Evolutionary conservation across 228 moss, liverwort and hornwort species (phyloP).

Genomic region (Sphagnum fallax): DNA sequence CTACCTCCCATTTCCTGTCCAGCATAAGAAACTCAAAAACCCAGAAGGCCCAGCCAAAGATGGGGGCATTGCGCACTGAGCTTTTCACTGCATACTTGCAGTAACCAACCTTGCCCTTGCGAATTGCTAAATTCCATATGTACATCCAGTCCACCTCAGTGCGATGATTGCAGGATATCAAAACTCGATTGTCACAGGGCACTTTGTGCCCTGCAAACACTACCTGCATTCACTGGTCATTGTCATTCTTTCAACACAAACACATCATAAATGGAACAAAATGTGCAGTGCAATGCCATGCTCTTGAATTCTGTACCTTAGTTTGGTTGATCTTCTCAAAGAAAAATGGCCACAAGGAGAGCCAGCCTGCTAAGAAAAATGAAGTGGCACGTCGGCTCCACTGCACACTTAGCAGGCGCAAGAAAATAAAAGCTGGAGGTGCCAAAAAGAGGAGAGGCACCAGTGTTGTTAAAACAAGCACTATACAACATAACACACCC

Average conservation of each 20-base stretch:
- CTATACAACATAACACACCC: conserved; percentile 63
- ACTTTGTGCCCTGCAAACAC: conserved; percentile 84
- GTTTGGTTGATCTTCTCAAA: conserved; percentile 91
- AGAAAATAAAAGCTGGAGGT: conserved; percentile 35
- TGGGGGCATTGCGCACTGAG: conserved; percentile 78
- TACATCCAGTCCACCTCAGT: conserved; percentile 99
- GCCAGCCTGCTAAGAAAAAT: conserved; percentile 69
- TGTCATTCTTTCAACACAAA: background rate
- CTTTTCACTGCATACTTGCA: conserved; percentile 94
- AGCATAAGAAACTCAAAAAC: conserved; percentile 84
- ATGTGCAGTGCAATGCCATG: background rate
- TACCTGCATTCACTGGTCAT: conserved; percentile 32
- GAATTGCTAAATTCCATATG: conserved; percentile 87
- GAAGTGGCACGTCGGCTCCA: conserved; percentile 41
- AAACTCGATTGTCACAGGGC: conserved; percentile 71
- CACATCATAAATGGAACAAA: background rate
- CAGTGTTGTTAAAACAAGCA: conserved; percentile 72
- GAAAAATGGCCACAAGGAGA: conserved; percentile 87
- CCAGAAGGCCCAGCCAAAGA: conserved; percentile 97
- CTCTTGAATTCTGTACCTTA: conserved; percentile 26
- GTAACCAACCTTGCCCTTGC: conserved; percentile 71
- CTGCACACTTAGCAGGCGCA: conserved; percentile 64
- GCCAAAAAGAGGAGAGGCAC: conserved; percentile 40
- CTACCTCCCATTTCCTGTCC: conserved; percentile 83
- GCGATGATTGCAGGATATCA: conserved; percentile 97